Conservation (phyloP, 2,329 filamentous ascomycete genomes). For the Chaetomiaceae sp. region DNA sequence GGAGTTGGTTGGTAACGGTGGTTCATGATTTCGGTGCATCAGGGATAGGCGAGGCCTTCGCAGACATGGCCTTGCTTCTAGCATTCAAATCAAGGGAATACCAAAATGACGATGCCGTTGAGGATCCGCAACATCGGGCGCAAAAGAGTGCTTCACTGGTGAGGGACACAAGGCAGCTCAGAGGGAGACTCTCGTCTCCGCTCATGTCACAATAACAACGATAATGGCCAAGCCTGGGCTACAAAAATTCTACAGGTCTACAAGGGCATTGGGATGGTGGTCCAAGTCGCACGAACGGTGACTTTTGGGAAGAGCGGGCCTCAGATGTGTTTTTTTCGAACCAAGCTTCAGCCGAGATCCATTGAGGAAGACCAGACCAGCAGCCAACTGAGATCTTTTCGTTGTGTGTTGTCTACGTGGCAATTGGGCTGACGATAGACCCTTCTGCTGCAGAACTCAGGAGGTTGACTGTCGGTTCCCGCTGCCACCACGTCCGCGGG, state of each 20-base stretch:
- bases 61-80: slow-evolving; percentile 47
- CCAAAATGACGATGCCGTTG: slow-evolving; percentile 29
- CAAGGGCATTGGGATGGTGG: slow-evolving; percentile 5
- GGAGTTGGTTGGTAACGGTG: slow-evolving; percentile 59
- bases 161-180: slow-evolving; percentile 17
- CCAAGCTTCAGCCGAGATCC: neutral
- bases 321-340: neutral
- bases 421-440: no score
- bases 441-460: no score
- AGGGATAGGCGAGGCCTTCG: slow-evolving; percentile 49
- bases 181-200: slow-evolving; percentile 8
- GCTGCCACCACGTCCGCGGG: no score
- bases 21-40: slow-evolving; percentile 58
- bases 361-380: neutral
- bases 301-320: neutral
- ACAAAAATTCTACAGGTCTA: slow-evolving; percentile 21
- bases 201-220: slow-evolving; percentile 22
- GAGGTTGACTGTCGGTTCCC: no score
- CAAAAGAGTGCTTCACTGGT: slow-evolving; percentile 22
- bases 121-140: slow-evolving; percentile 25
- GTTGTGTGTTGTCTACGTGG: neutral
- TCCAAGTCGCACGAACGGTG: slow-evolving; percentile 1
- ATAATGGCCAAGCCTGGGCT: slow-evolving; percentile 23
- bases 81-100: slow-evolving; percentile 49
- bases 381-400: neutral